Evolutionary conservation across 495 filamentous ascomycete species (phyloP).

Genomic region (Penicillium samsonianum): DNA sequence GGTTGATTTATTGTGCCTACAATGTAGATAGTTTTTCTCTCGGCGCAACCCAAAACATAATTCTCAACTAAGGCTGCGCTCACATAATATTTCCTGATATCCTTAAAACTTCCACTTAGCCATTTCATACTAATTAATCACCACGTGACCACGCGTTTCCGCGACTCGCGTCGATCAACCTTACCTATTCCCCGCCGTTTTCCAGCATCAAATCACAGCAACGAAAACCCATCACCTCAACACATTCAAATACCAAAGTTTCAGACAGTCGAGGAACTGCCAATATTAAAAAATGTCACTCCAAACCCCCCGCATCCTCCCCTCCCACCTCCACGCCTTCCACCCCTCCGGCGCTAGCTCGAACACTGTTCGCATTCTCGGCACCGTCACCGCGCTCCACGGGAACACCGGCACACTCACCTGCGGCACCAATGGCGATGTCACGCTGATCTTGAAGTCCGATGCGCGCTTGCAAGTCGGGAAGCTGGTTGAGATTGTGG

Average conservation of each 20-base stretch:
- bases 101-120: neutral
- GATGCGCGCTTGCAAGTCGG: constrained; percentile 78
- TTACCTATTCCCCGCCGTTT: constrained; percentile 1
- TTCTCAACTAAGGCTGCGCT: neutral
- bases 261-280: constrained; percentile 4
- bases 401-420: constrained; percentile 81
- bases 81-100: neutral
- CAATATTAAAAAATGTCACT: constrained; percentile 42
- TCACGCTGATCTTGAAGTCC: constrained; percentile 73
- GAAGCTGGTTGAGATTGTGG: constrained; percentile 84
- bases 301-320: constrained; percentile 70
- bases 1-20: neutral
- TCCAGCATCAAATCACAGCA: neutral
- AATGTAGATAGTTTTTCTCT: neutral
- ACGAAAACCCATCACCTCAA: neutral
- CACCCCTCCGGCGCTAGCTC: constrained; percentile 43
- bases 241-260: neutral
- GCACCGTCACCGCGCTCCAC: constrained; percentile 76
- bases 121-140: constrained; percentile 6
- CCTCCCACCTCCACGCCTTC: constrained; percentile 66
- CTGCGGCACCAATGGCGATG: constrained; percentile 62
- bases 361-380: constrained; percentile 76
- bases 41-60: neutral
- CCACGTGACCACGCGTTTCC: constrained; percentile 35
- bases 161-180: constrained; percentile 25